Evolutionary conservation across 805 yeast genomes (phyloP), one percentile per base, ranked within the genome.

Genomic region (Pichia sporocuriosa): DNA sequence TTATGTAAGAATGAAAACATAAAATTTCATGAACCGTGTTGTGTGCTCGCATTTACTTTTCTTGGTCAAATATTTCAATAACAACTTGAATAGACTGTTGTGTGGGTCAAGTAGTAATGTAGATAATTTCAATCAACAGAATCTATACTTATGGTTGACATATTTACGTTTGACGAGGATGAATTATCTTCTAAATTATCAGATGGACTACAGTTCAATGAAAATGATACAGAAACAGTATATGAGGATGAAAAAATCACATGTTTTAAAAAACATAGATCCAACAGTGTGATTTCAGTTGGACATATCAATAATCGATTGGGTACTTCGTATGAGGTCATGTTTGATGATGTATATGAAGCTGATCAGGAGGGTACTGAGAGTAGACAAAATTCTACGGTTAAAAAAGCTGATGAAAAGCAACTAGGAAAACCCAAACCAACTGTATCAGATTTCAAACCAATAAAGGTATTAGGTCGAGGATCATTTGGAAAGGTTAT

Each of bases 401-500:
- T 13, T 19, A 37, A 10, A 12, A 15, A 13, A 15, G 9, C 32
- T 12, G 20, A 16, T 15, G 20, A n/a, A 17, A 24, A 30, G 6
- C 35, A 42, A 11, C 39, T 24, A 7, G 9, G 20, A 2, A 46
- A 47, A 26, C 47, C 48, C 19, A 54, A 52, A 37, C 55, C 51
- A 2, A 27, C 39, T 0, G 55, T 63, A 20, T 51, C 55, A n/a
- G 95, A 87, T 55, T 87, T 88, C 53, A 78, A 73, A 51, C 83
- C 84, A 2, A 61, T 88, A 6, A 81, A 77, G 50, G 93, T 86
- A 0, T 66, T 87, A 6, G 96, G 96, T 0, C 74, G 79, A 39
- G 96, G 96, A 3, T 87, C 95, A 2, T 87, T 84, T 51, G 96
- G 96, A 4, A 86, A 84, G 56, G 96, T 87, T 3, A 63, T 84